These are phyloP conservation scores for Colletotrichum viniferum DNA, from an alignment of 2,329 filamentous ascomycete genomes.

Conservation along the genomic window DNA sequence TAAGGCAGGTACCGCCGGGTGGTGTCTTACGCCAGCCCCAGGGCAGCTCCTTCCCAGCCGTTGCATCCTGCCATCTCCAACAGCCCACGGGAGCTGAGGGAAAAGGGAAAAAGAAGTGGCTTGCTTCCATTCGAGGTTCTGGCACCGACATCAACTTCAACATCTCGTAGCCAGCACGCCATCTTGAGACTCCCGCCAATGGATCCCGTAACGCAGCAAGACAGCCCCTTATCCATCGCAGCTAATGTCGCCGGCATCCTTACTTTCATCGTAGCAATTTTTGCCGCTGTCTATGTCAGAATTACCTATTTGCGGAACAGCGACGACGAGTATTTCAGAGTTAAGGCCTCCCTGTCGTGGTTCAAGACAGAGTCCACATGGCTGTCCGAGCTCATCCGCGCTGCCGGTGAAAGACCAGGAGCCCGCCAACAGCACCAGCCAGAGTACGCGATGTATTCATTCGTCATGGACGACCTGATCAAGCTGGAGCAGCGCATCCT, in stretches of 20 bases:
- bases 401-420: slow-evolving; percentile 19
- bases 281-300: slow-evolving; percentile 46
- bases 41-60: neutral
- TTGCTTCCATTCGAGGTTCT: neutral
- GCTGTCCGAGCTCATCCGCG: slow-evolving; percentile 45
- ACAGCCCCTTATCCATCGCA: slow-evolving; percentile 49
- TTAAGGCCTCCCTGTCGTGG: slow-evolving; percentile 51
- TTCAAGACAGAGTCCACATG: slow-evolving; percentile 54
- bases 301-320: slow-evolving; percentile 50
- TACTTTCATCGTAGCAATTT: slow-evolving; percentile 51
- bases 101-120: neutral
- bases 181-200: neutral
- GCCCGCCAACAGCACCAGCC: slow-evolving; percentile 25
- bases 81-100: neutral
- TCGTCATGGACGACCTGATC: slow-evolving; percentile 50
- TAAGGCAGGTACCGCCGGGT: neutral
- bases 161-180: neutral
- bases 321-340: slow-evolving; percentile 50
- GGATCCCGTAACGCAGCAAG: slow-evolving; percentile 26
- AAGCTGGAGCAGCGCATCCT: slow-evolving; percentile 48
- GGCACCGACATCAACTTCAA: neutral
- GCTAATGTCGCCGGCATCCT: slow-evolving; percentile 49
- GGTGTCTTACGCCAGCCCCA: neutral
- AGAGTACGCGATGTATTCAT: slow-evolving; percentile 52
- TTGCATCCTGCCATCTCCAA: neutral